Evolutionary conservation across 768 basidiomycete genomes (phyloP), one percentile per base, ranked within the genome.

Genomic region (Cystobasidium ongulense): DNA sequence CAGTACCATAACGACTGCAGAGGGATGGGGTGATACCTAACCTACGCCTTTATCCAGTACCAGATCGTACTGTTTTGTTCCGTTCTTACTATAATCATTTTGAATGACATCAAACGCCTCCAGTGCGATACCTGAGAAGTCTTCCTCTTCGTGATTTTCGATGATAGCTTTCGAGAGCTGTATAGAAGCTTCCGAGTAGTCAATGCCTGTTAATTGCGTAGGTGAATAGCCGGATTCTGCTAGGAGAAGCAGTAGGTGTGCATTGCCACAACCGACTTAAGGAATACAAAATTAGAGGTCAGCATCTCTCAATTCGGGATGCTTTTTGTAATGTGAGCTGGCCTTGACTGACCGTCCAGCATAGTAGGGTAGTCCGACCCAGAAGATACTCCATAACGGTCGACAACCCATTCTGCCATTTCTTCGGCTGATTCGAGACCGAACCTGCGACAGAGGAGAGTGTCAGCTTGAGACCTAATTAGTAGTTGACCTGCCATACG

Each of bases 331-430:
- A 18, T 21, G 39, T 0, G 52, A 27, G 3, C 66, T 27, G 57
- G 43, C n/a, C 39, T 3, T 13, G 15, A 39, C 74, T 31, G 79
- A 78, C 82, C 81, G 75, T 84, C 83, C 3, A 83, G 72, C 15
- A 83, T 78, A 15, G 78, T 76, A 0, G 80, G 76, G 27, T 35
- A 27, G 41, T 70, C 27, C 13, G 72, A 17, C 21, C 76, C 35
- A 25, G 39, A 29, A 1, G 72, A 61, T 10, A 76, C 68, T 33
- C 82, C 79, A n/a, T 81, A 75, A 74, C 82, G 76, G 27, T 80
- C 74, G 5, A 72, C 66, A 18, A 81, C 80, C 83, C 83, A 84
- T 41, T 80, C 77, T n/a, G 81, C 80, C 83, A 83, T 83, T 65
- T 82, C 82, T 38, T 80, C 78, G 0, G 82, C 80, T 1, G 81